phyloP scores from a whole-genome alignment of 139 green algal species.

The Closterium sp. region DNA sequence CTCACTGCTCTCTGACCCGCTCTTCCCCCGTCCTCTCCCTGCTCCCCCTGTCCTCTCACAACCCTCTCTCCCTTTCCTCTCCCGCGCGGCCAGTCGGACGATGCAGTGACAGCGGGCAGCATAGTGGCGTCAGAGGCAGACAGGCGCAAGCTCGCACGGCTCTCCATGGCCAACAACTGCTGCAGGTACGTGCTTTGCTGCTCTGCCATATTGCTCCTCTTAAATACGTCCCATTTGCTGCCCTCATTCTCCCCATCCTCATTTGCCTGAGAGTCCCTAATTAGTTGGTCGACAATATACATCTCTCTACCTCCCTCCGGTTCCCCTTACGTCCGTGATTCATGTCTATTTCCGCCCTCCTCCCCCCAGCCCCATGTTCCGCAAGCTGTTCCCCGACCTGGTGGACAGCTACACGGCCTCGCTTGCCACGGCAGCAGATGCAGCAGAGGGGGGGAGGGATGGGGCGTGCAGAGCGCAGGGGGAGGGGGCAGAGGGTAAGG shows the following conservation, averaged over 20 bases:
- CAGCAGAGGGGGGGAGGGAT: background rate
- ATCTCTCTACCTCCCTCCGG: background rate
- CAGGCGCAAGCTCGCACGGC: background rate
- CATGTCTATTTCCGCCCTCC: no score
- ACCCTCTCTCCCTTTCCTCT: no score
- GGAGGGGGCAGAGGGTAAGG: no score
- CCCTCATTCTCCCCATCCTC: background rate
- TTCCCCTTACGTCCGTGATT: background rate
- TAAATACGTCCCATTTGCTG: background rate
- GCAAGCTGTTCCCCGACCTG: conserved; percentile 11
- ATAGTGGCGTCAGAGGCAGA: conserved; percentile 4
- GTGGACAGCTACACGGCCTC: conserved; percentile 4
- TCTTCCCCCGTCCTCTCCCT: background rate
- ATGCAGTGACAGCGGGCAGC: conserved; percentile 9
- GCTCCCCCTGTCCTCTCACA: background rate
- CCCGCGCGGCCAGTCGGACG: background rate
- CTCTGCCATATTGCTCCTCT: background rate
- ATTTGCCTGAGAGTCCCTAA: background rate
- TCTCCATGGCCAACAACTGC: conserved; percentile 15
- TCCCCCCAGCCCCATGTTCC: background rate
- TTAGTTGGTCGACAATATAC: background rate
- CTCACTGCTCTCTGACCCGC: background rate
- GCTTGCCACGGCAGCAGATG: background rate
- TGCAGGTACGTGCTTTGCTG: background rate
- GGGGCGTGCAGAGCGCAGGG: background rate